Conservation (phyloP, 257 asterid species). For the Coffea canephora region DNA sequence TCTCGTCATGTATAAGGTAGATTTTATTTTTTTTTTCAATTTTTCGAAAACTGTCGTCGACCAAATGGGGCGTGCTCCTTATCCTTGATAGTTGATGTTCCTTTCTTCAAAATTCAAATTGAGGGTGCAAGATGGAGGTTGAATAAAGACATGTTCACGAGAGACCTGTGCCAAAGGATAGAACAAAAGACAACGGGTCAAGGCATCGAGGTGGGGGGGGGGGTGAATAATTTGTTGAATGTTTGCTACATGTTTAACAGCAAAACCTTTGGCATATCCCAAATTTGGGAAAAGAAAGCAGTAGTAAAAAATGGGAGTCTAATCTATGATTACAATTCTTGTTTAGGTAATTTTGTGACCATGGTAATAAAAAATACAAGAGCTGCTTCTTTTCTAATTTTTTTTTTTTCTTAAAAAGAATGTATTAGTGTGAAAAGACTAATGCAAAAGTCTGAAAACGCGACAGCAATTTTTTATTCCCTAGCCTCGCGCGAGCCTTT, state of each 20-base stretch:
- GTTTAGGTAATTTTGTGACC: not conserved
- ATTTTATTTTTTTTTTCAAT: not conserved
- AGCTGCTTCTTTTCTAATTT: too few relatives aligned
- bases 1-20: not conserved
- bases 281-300: too few relatives aligned
- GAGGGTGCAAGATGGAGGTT: not conserved
- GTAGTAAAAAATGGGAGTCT: not conserved
- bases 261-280: not conserved
- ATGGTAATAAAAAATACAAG: too few relatives aligned
- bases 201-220: not conserved
- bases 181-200: not conserved
- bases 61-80: not conserved
- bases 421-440: too few relatives aligned
- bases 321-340: not conserved
- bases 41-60: not conserved
- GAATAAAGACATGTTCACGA: constrained; percentile 8
- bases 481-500: too few relatives aligned
- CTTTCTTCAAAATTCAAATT: not conserved
- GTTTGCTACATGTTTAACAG: not conserved
- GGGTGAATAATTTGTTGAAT: not conserved
- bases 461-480: too few relatives aligned
- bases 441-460: too few relatives aligned
- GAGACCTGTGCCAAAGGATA: constrained; percentile 4
- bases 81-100: not conserved
- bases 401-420: too few relatives aligned